Conservation (phyloP, 1,139 yeast species). For the Blastobotrys persicus region DNA sequence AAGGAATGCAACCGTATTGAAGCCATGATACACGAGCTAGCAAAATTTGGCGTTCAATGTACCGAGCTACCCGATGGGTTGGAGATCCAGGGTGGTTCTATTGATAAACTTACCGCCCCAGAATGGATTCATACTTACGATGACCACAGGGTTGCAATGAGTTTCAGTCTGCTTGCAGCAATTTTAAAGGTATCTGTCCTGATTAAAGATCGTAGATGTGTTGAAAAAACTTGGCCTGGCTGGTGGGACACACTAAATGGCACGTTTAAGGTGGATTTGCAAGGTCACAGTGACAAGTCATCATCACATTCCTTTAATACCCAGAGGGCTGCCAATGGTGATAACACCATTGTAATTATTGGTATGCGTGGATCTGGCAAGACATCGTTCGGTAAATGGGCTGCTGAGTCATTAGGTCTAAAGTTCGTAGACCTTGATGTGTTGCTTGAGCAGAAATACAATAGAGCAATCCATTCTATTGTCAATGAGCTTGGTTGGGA, state of each 20-base stretch:
- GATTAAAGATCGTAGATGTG: constrained; percentile 84
- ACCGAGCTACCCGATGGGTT: constrained; percentile 91
- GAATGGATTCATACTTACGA: constrained; percentile 76
- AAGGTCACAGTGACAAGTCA: constrained; percentile 45
- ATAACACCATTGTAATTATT: constrained; percentile 70
- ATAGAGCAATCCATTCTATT: constrained; percentile 60
- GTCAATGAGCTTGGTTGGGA: constrained; percentile 82
- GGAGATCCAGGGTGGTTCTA: constrained; percentile 62
- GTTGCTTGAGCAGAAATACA: constrained; percentile 56
- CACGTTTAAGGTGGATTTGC: constrained; percentile 58
- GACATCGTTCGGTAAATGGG: constrained; percentile 79
- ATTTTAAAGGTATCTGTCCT: constrained; percentile 54
- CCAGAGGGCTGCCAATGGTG: constrained; percentile 36
- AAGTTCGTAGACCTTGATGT: constrained; percentile 75
- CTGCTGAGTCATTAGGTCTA: constrained; percentile 69
- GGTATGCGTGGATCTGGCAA: constrained; percentile 99
- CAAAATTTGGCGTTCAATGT: constrained; percentile 85
- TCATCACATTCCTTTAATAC: constrained; percentile 2
- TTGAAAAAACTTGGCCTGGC: constrained; percentile 99
- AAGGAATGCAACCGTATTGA: constrained; percentile 95
- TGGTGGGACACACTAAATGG: constrained; percentile 96
- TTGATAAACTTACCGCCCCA: constrained; percentile 44
- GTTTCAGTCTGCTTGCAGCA: constrained; percentile 79
- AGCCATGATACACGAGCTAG: constrained; percentile 88
- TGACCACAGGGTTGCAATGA: constrained; percentile 98